Evolutionary conservation across 225 moss, liverwort and hornwort genomes (phyloP).

Genomic region (Polytrichum formosum): DNA sequence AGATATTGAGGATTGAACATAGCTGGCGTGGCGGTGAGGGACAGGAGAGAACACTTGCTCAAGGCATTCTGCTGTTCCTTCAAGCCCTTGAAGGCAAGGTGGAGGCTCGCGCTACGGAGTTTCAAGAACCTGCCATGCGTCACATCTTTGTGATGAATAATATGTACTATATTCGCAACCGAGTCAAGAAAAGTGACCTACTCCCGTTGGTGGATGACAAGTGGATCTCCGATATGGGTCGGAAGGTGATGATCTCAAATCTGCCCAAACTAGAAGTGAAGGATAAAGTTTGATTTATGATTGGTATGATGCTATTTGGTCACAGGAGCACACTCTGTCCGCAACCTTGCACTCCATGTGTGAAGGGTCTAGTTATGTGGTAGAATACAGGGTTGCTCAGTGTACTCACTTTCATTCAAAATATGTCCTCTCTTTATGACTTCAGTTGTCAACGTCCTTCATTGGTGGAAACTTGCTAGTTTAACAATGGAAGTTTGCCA

Average conservation of each 20-base stretch:
- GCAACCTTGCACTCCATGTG: no score
- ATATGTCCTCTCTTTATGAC: no score
- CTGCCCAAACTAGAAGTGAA: no score
- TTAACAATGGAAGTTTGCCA: no score
- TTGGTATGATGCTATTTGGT: no score
- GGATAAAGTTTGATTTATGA: no score
- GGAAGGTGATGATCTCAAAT: slow-evolving; percentile 33
- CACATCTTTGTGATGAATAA: slow-evolving; percentile 89
- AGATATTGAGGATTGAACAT: slow-evolving; percentile 63
- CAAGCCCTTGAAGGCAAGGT: slow-evolving; percentile 66
- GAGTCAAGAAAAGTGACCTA: slow-evolving; percentile 67
- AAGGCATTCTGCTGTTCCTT: slow-evolving; percentile 57
- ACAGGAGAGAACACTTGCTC: slow-evolving; percentile 51
- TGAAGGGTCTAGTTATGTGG: no score
- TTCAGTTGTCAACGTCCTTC: no score
- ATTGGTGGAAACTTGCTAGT: no score
- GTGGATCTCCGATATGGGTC: slow-evolving; percentile 60
- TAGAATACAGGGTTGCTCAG: no score
- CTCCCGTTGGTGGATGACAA: slow-evolving; percentile 65
- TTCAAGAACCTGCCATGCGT: slow-evolving; percentile 55
- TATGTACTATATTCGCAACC: slow-evolving; percentile 70
- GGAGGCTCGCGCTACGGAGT: slow-evolving; percentile 49
- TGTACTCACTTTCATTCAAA: no score
- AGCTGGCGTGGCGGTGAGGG: slow-evolving; percentile 43
- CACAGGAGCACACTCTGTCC: no score